phyloP scores from a whole-genome alignment of 1,284 basidiomycete species.

The Peniophora sp. region DNA sequence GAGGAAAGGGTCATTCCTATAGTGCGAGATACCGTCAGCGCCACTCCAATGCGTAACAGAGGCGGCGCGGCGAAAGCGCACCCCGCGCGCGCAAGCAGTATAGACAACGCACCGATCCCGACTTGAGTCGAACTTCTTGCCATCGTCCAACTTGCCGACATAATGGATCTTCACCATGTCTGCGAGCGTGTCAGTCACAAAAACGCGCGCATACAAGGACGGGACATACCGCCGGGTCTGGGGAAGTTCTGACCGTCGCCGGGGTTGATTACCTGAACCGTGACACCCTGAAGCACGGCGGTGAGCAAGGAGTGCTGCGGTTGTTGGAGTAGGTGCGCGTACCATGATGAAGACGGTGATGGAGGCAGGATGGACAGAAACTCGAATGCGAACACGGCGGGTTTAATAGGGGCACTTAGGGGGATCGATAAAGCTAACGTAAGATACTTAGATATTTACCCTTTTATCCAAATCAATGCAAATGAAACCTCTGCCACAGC shows the following conservation, averaged over 20 bases:
- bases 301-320: not conserved
- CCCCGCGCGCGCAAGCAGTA: conserved; percentile 1
- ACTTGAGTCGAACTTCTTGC: conserved; percentile 65
- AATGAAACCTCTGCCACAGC: too few relatives aligned
- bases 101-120: conserved; percentile 41
- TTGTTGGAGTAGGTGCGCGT: not conserved
- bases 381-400: too few relatives aligned
- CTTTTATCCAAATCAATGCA: too few relatives aligned
- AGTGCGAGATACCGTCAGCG: not conserved
- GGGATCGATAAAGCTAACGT: too few relatives aligned
- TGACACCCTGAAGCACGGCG: conserved; percentile 29
- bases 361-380: too few relatives aligned
- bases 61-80: not conserved
- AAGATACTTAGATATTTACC: too few relatives aligned
- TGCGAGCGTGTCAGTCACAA: conserved; percentile 13
- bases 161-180: conserved; percentile 65
- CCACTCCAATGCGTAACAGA: not conserved
- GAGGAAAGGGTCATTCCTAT: conserved; percentile 54
- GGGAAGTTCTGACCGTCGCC: conserved; percentile 43
- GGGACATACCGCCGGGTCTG: conserved; percentile 34
- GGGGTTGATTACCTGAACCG: conserved; percentile 28
- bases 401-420: too few relatives aligned
- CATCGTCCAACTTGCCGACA: conserved; percentile 57
- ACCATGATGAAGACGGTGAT: not conserved
- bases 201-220: conserved; percentile 8